A percentile compares a stretch with the other conserved stretches of the same genome.
phyloP scores from a whole-genome alignment of 139 green algal genomes.

The Pedinophyceae sp. region DNA sequence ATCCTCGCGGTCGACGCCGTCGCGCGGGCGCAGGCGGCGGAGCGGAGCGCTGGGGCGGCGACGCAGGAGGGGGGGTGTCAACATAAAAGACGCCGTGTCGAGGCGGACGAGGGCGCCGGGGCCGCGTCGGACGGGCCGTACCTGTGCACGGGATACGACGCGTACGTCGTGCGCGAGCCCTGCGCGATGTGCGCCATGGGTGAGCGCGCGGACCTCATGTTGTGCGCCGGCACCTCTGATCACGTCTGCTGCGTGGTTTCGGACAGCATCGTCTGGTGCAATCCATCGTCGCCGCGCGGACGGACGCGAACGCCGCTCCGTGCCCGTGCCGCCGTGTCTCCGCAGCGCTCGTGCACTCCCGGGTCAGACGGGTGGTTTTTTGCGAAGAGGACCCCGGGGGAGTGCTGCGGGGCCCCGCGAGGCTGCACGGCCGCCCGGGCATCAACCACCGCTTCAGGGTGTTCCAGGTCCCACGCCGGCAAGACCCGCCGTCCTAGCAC shows the following conservation, averaged over 20 bases:
- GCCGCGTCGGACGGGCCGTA: background rate
- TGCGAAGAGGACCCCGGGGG: background rate
- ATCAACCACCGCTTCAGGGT: background rate
- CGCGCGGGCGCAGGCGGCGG: background rate
- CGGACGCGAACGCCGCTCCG: background rate
- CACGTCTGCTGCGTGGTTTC: no score
- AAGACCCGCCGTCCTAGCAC: no score
- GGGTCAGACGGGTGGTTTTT: background rate
- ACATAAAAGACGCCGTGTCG: background rate
- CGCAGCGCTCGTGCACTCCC: background rate
- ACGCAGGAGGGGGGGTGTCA: background rate
- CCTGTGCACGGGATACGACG: background rate
- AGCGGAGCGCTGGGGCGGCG: no score
- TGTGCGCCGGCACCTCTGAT: background rate
- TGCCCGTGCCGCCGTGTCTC: background rate
- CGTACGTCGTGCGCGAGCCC: background rate
- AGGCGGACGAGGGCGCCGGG: background rate
- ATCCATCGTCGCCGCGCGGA: no score
- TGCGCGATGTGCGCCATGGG: conserved; percentile 4
- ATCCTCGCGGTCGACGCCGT: background rate
- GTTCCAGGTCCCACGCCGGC: no score
- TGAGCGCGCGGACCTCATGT: background rate
- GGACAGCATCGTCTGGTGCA: no score
- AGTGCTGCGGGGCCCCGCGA: background rate
- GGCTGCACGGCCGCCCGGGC: background rate